Evolutionary conservation across 805 yeast genomes (phyloP), one percentile per base, ranked within the genome.

Genomic region (Candida khao-thaluensis): DNA sequence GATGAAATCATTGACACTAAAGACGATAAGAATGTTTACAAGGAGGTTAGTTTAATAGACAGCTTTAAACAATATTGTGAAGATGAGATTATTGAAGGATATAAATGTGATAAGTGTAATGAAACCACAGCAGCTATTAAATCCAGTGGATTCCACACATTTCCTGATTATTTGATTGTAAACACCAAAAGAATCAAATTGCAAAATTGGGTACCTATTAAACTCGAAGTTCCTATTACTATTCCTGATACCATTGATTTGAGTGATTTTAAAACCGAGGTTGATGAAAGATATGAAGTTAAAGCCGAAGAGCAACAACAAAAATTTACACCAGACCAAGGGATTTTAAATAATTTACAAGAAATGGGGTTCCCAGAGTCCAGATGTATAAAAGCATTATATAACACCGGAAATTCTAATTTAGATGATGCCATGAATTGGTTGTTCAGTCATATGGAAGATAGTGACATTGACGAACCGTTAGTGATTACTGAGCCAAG

Each of bases 401-500:
- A 71, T 50, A 63, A 76, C 15, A 87, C 95, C 0, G 91, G 88
- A 0, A 89, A 89, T 50, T 48, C 59, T 0, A 53, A 66, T 44
- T 60, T 64, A 0, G 97, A 91, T 47, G 71, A 72, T 5, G 96
- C 97, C 0, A 81, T 85, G 85, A 85, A 87, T 50, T 87, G 97
- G 95, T 57, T 93, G 5, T 82, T 93, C 54, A 84, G 75, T 15
- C 95, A 90, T 54, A 78, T 88, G 82, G 97, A 90, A 17, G 96
- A 87, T 57, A 56, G 81, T 1, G 84, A 77, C 51, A 74, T 90
- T 30, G 95, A 90, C 56, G 78, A 63, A 5, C 83, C 86, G 1
- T 33, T 47, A 4, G 37, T 27, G 5, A 69, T 84, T 17, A 20
- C 30, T 9, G 33, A 46, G 7, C 61, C 60, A 12, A 52, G 43